These are phyloP conservation scores for Aurifilum marmelostoma DNA, from an alignment of 2,329 filamentous ascomycete species.

Conservation along the genomic window DNA sequence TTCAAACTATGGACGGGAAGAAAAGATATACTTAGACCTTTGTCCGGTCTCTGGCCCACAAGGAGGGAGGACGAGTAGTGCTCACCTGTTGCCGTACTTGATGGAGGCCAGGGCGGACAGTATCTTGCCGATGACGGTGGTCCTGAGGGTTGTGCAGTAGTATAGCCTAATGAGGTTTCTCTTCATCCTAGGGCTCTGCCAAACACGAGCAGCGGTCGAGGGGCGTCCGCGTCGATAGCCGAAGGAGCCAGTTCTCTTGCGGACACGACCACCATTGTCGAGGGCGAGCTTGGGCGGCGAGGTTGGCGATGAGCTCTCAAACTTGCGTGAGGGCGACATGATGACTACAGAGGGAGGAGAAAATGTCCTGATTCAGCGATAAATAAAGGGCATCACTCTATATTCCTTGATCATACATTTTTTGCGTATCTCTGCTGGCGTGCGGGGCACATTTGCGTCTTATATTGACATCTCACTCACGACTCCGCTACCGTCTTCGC, in stretches of 20 bases:
- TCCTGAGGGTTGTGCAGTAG: conserved; percentile 10
- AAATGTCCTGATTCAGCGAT: not conserved
- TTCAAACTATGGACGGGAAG: not conserved
- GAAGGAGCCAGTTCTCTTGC: conserved; percentile 9
- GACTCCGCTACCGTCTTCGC: not conserved
- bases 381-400: not conserved
- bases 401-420: not conserved
- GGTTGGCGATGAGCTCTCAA: not conserved
- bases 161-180: conserved; percentile 9
- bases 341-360: not conserved
- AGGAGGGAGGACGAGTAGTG: not conserved
- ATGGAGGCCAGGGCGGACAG: conserved; percentile 7
- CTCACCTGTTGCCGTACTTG: conserved; percentile 1
- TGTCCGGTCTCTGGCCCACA: not conserved
- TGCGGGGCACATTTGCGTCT: not conserved
- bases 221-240: conserved; percentile 4
- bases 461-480: not conserved
- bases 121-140: not conserved
- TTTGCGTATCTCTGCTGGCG: not conserved
- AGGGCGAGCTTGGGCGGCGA: not conserved
- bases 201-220: conserved; percentile 4
- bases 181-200: conserved; percentile 11
- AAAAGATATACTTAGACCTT: not conserved
- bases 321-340: conserved; percentile 9
- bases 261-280: not conserved